Base-by-base conservation (phyloP, 2,329 filamentous ascomycete genomes). In the Graphiopsis chlorocephala region DNA sequence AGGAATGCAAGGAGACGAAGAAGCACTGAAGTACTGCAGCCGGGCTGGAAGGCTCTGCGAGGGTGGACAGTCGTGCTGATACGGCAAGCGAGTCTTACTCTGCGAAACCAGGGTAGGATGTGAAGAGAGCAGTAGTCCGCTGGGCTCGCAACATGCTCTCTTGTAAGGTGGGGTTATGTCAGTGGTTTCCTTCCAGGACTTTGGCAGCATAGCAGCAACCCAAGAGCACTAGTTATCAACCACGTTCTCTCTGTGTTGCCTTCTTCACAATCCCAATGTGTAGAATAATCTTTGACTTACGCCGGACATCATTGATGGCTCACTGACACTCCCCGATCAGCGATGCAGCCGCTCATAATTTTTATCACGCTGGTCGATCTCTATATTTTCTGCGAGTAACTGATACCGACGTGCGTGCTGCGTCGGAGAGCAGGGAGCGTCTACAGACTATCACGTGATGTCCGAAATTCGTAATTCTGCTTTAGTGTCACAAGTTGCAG, bases 101-200 rank as follows among this genome's bases (percentile, higher is more conserved):
- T 56, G 52, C 52, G 52, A 33, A 12, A 56, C 52, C 52, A 56
- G 52, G 52, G 52, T 56, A 56, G 29, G 52, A 56, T 56, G 29
- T 56, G 52, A 56, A 56, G 52, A 33, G 52, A 56, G 52, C 52
- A 56, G 52, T 56, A 56, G 52, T 15, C 52, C 25, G 23, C 2
- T 23, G 7, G 52, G 29, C 52, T 56, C 52, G 29, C 52, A 56
- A 56, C 52, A 56, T 56, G 52, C 52, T 56, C 52, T 56, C n/a
- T 56, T 33, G 17, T 11, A 33, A 23, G 17, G 20, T 35, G 17
- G 29, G 17, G 29, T 23, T 35, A 11, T 33, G 52, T 23, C 52
- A 23, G 17, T 55, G 28, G 29, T 28, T 55, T 56, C 29, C 2
- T 56, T 56, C 4, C 11, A 35, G 52, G 11, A 33, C 17, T 56